Base-by-base conservation (phyloP, 495 filamentous ascomycete species). In the Platismatia glauca region DNA sequence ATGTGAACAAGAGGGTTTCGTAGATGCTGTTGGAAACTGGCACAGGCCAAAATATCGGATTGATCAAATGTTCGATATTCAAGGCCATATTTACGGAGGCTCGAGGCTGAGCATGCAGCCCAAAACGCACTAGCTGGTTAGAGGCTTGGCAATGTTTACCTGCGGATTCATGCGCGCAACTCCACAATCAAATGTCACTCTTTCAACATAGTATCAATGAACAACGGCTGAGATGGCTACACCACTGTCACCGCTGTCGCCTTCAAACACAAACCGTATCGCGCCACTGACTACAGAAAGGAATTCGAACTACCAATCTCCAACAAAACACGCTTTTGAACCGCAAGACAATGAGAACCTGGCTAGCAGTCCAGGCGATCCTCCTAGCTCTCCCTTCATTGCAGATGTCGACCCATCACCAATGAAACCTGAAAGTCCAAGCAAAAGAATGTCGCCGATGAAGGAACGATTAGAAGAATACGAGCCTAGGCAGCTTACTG, bases 231-330 rank as follows among this genome's bases (percentile, higher is more conserved):
- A 39, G 22, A 82, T 81, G 79, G 71, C 76, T 27, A 72, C 76
- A 13, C 78, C 78, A 3, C 70, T 80, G 20, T 78, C 77, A 16
- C 77, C 78, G 3, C 70, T 81, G 44, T 75, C 78, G 12, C 67
- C 76, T 16, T 75, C 73, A 27, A 72, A 69, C 59, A 72, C 78
- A 61, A 82, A 82, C 61, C 71, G 56, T 1, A 65, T 63, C 18
- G 59, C 60, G 12, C 56, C 63, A 18, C 43, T 41, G 27, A 61
- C 37, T 20, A 12, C 34, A 6, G 60, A 68, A 9, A 41, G 63
- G 41, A 57, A 60, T 29, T 53, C 43, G 34, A 29, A 59, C 5
- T 35, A 34, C 41, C 43, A 55, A 15, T 61, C 62, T 13, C 63
- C 58, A 53, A 18, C 48, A 33, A 61, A 59, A 55, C 34, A 35